Base-by-base conservation (phyloP, 148 eudicot genomes). In the Rhododendron simsii region DNA sequence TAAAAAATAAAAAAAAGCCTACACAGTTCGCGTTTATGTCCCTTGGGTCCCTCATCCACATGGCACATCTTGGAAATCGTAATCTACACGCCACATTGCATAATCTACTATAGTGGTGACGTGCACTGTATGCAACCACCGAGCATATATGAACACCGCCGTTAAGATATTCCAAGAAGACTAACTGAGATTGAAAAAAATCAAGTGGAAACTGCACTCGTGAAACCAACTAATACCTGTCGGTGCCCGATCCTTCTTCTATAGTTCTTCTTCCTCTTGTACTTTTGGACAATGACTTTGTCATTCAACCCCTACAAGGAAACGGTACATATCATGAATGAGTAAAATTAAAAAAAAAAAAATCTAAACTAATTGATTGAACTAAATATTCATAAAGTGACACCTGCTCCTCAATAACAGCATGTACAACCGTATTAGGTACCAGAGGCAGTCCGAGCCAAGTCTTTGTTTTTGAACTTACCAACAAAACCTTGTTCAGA, bases 401-500 rank as follows among this genome's bases (percentile, higher is more conserved):
- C 83, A 95, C 99, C 95, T 95, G 98, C 78, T 97, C 96, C 89
- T 97, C 99, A 78, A 95, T 97, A 44, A 97, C 95, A 83, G 99
- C 98, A 87, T 97, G 95, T 16, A 97, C 99, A 69, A 87, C 91
- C 14, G 98, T 96, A 91, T 93, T 97, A 28, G 95, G 94, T 85
- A 95, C 99, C 23, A 95, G 86, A 30, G 98, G 99, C 88, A 89
- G 89, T 80, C 99, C 99, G 14, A 97, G 84, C 61, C 91, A 95
- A 50, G 98, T 90, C 82, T 91, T 93, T 21, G 90, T 89, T 91
- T 92, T 95, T 1, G 96, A 93, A 81, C 98, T 98, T 26, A 95
- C 99, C 75, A 97, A 87, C 86, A 97, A 89, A 50, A 97, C 99
- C 88, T 97, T 97, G 92, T 93, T 97, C 86, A 97, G 91, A 81